These are phyloP conservation scores for Aphanomyces stellatus DNA, from an alignment of 352 stramenopile genomes.

Conservation along the genomic window DNA sequence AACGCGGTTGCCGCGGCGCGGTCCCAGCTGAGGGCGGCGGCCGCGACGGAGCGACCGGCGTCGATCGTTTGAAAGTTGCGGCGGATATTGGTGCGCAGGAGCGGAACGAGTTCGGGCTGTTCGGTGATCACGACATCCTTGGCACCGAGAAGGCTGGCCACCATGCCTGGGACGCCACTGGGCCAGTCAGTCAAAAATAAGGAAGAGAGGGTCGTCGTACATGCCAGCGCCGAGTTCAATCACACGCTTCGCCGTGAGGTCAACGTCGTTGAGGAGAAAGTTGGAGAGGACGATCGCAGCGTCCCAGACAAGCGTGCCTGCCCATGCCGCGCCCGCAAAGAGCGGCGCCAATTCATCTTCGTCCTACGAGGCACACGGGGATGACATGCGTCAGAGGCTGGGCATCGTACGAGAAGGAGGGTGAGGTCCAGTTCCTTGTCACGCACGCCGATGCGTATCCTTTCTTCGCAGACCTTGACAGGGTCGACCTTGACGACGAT, in stretches of 20 bases:
- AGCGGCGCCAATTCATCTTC: conserved; percentile 86
- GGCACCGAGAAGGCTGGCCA: conserved; percentile 67
- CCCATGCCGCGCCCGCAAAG: conserved; percentile 90
- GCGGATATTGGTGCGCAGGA: conserved; percentile 59
- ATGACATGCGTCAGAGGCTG: neutral
- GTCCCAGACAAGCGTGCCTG: conserved; percentile 87
- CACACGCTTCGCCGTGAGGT: conserved; percentile 34
- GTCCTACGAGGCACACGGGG: conserved; percentile 29
- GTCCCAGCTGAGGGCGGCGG: conserved; percentile 69
- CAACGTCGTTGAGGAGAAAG: conserved; percentile 45
- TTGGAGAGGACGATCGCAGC: conserved; percentile 60
- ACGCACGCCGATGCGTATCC: conserved; percentile 44
- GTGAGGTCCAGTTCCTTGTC: conserved; percentile 47
- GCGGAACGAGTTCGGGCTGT: conserved; percentile 80
- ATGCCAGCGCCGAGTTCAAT: conserved; percentile 80
- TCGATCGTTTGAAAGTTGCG: conserved; percentile 45
- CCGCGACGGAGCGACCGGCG: conserved; percentile 34
- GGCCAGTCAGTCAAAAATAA: neutral
- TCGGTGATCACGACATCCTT: conserved; percentile 87
- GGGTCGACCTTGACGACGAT: conserved; percentile 44
- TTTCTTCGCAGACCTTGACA: conserved; percentile 46
- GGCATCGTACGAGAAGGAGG: conserved; percentile 46
- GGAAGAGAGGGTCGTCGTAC: conserved; percentile 30
- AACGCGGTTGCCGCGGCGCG: conserved; percentile 55
- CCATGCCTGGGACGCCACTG: conserved; percentile 89